Percentiles rank a stretch among this genome's conserved stretches.
These are phyloP conservation scores for Jacaranda copaia DNA, from an alignment of 257 asterid genomes.

Conservation along the genomic window DNA sequence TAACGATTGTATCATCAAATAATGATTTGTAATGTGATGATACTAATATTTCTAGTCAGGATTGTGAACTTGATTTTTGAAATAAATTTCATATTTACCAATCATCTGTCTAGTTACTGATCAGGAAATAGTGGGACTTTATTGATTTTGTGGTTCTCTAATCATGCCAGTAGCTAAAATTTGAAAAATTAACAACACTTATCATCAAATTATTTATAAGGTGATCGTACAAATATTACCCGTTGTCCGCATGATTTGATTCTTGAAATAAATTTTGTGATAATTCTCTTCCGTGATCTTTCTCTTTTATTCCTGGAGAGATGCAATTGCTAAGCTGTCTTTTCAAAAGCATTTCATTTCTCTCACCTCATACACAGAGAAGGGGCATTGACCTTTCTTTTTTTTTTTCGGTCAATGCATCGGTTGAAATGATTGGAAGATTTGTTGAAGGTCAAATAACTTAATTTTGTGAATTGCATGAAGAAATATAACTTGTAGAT, in stretches of 20 bases:
- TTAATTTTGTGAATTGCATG: background rate
- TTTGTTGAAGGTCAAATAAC: background rate
- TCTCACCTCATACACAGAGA: background rate
- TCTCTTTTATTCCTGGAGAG: slow-evolving; percentile 7
- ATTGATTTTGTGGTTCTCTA: slow-evolving; percentile 25
- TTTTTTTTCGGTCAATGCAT: slow-evolving; percentile 6
- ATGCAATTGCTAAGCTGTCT: background rate
- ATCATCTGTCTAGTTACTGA: slow-evolving; percentile 34
- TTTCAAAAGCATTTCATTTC: background rate
- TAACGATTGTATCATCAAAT: slow-evolving; percentile 17
- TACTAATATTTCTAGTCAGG: slow-evolving; percentile 11
- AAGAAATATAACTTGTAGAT: background rate
- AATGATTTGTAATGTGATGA: slow-evolving; percentile 16
- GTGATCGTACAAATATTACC: background rate
- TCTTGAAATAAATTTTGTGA: background rate
- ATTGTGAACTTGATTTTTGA: slow-evolving; percentile 18
- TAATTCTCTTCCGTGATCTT: slow-evolving; percentile 15
- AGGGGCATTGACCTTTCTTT: background rate
- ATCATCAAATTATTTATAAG: slow-evolving; percentile 24
- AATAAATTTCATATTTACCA: background rate
- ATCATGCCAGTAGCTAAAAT: slow-evolving; percentile 22
- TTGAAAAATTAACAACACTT: background rate
- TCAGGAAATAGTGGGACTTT: background rate
- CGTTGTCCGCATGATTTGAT: background rate
- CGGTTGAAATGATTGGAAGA: background rate